Evolutionary conservation across 768 basidiomycete genomes (phyloP).

Genomic region (Amanita muscaria): DNA sequence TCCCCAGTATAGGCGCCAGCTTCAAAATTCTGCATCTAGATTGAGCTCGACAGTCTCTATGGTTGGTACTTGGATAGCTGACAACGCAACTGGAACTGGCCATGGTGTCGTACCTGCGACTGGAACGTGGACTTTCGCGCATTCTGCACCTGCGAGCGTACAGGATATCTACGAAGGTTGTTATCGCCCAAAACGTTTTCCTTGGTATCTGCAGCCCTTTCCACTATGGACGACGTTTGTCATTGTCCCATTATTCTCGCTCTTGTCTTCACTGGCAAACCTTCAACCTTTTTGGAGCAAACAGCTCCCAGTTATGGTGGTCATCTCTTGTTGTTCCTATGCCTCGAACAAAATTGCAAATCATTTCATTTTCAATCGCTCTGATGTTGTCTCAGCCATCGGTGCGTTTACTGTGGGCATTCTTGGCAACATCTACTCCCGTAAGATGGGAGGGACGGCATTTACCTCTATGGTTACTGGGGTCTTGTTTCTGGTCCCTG

Average conservation of each 20-base stretch:
- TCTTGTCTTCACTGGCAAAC: constrained; percentile 66
- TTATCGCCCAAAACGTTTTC: constrained; percentile 51
- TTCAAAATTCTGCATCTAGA: constrained; percentile 45
- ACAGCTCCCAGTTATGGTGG: constrained; percentile 75
- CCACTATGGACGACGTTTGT: constrained; percentile 71
- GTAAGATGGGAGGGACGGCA: constrained; percentile 76
- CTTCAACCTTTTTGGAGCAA: constrained; percentile 65
- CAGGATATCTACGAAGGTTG: constrained; percentile 56
- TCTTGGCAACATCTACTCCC: constrained; percentile 73
- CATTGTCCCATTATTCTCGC: constrained; percentile 69
- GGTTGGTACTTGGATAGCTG: constrained; percentile 60
- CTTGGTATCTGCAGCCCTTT: constrained; percentile 79
- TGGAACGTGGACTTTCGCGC: constrained; percentile 63
- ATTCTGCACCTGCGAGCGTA: constrained; percentile 35
- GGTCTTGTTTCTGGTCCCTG: constrained; percentile 80
- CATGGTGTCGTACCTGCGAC: constrained; percentile 35
- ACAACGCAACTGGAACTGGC: constrained; percentile 36
- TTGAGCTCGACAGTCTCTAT: constrained; percentile 41
- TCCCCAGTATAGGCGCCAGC: constrained; percentile 38
- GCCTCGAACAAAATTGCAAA: constrained; percentile 77
- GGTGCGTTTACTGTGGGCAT: constrained; percentile 78
- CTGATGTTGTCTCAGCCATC: constrained; percentile 78
- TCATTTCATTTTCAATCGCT: constrained; percentile 77
- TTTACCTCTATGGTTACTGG: constrained; percentile 90
- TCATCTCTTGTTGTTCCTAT: constrained; percentile 75